Evolutionary conservation across 2,329 filamentous ascomycete species (phyloP).

Genomic region (Xylaria sp.): DNA sequence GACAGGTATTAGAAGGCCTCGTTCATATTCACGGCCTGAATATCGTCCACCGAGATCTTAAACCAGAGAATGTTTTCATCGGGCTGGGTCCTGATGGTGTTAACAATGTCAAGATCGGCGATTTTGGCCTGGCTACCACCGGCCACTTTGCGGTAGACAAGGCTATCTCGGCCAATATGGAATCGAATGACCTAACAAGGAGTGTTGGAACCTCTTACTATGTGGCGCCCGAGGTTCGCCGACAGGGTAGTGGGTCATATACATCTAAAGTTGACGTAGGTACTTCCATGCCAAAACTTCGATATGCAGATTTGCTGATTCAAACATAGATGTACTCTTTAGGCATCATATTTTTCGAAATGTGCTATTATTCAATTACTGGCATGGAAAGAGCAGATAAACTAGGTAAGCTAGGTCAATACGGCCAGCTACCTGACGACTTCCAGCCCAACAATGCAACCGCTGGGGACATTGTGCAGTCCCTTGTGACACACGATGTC

Average conservation of each 20-base stretch:
- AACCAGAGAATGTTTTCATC: conserved; percentile 97
- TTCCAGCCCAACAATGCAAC: conserved; percentile 74
- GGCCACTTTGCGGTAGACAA: conserved; percentile 75
- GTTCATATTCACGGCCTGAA: conserved; percentile 87
- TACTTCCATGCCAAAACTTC: conserved; percentile 23
- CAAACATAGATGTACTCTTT: conserved; percentile 82
- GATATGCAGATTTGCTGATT: background rate
- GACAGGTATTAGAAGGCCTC: conserved; percentile 88
- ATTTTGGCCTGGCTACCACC: conserved; percentile 93
- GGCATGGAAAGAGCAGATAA: conserved; percentile 69
- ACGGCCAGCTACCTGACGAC: conserved; percentile 72
- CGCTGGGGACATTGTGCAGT: conserved; percentile 78
- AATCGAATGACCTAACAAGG: conserved; percentile 69
- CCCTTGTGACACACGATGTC: conserved; percentile 81
- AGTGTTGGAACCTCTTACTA: conserved; percentile 84
- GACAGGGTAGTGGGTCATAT: conserved; percentile 75
- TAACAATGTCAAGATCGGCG: conserved; percentile 92
- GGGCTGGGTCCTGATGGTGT: conserved; percentile 69
- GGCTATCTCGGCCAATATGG: conserved; percentile 47
- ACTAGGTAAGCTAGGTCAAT: conserved; percentile 69
- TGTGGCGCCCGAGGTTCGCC: conserved; percentile 88
- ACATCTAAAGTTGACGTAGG: conserved; percentile 89
- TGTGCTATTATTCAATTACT: conserved; percentile 74
- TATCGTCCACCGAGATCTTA: conserved; percentile 94
- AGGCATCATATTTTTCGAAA: conserved; percentile 97